phyloP scores from a whole-genome alignment of 1,284 basidiomycete species.

The Thelephora terrestris region DNA sequence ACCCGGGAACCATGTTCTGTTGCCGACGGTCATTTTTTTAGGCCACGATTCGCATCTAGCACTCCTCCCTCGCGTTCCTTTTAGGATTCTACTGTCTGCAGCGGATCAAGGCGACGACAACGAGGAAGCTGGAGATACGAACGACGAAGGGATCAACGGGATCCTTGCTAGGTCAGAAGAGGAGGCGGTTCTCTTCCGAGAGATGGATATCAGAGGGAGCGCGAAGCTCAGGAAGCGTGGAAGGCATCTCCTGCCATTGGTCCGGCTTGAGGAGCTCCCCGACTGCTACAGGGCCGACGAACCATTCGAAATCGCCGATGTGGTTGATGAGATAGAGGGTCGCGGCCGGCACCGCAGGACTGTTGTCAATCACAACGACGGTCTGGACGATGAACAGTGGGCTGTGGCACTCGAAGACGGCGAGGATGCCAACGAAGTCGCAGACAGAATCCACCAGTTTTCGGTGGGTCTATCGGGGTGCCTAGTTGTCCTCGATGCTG shows the following conservation, averaged over 20 bases:
- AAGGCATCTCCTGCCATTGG: slow-evolving; percentile 67
- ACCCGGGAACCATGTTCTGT: too few species aligned
- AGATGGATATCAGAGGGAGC: slow-evolving; percentile 82
- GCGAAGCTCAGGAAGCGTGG: slow-evolving; percentile 65
- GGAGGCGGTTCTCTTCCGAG: slow-evolving; percentile 71
- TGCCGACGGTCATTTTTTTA: slow-evolving; percentile 3
- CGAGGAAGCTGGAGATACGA: slow-evolving; percentile 91
- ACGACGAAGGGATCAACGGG: slow-evolving; percentile 96
- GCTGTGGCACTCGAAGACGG: slow-evolving; percentile 83
- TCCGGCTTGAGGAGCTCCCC: slow-evolving; percentile 86
- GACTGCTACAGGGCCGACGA: slow-evolving; percentile 85
- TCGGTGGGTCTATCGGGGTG: neutral
- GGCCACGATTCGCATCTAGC: too few species aligned
- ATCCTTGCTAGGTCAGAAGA: slow-evolving; percentile 82
- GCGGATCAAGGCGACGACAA: slow-evolving; percentile 88
- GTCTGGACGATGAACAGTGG: slow-evolving; percentile 91
- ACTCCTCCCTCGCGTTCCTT: slow-evolving; percentile 53
- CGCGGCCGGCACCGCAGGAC: slow-evolving; percentile 79
- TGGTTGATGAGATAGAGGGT: slow-evolving; percentile 66
- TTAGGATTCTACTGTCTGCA: too few species aligned
- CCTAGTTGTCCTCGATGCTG: slow-evolving; percentile 1
- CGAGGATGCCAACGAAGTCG: slow-evolving; percentile 76
- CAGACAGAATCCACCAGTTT: slow-evolving; percentile 49
- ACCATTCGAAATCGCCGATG: slow-evolving; percentile 60
- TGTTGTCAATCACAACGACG: slow-evolving; percentile 90